Evolutionary conservation across 2,329 filamentous ascomycete species (phyloP).

Genomic region (Alternaria viburni): DNA sequence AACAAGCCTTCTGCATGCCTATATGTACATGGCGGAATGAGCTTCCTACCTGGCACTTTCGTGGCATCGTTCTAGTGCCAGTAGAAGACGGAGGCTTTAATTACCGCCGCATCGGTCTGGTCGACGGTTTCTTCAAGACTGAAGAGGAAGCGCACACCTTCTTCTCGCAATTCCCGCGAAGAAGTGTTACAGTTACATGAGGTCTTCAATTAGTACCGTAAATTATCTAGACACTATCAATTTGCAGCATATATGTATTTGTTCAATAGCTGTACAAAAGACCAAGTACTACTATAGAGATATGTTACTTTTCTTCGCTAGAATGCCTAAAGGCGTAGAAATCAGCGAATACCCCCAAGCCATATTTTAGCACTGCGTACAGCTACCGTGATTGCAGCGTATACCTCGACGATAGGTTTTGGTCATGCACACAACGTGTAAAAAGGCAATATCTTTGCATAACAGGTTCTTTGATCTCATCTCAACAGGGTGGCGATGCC

Average conservation of each 20-base stretch:
- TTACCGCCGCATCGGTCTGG: neutral
- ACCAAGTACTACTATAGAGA: too few species aligned
- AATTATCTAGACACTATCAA: too few species aligned
- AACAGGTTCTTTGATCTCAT: neutral
- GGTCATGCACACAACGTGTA: neutral
- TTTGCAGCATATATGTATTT: too few species aligned
- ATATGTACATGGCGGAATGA: too few species aligned
- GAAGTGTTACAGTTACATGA: neutral
- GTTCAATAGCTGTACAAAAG: too few species aligned
- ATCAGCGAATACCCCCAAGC: too few species aligned
- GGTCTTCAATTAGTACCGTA: too few species aligned
- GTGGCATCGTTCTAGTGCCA: neutral
- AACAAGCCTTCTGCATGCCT: neutral
- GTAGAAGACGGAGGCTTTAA: fast-evolving
- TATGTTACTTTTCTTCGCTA: too few species aligned
- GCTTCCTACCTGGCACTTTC: neutral
- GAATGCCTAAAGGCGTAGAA: too few species aligned
- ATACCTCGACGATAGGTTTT: too few species aligned
- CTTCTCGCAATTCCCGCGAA: neutral
- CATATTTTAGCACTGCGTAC: too few species aligned
- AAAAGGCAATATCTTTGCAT: neutral
- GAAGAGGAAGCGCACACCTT: neutral
- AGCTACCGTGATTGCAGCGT: too few species aligned
- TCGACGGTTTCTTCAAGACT: fast-evolving
- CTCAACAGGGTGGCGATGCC: neutral